Conservation (phyloP, 1,139 yeast genomes). For the Suhomyces taliae region DNA sequence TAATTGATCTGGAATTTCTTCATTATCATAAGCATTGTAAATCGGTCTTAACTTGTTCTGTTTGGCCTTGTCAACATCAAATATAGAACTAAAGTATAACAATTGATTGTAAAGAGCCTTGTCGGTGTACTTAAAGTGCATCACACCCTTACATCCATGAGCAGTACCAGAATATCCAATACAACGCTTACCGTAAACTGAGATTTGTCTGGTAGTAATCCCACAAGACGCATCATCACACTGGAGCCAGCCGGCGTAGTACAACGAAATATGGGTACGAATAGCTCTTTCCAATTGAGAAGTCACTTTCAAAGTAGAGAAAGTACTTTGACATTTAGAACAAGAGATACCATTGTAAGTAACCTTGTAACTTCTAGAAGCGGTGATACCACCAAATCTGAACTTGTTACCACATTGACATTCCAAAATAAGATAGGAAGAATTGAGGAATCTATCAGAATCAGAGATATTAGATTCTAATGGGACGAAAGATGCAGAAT, state of each 20-base stretch:
- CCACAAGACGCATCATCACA: constrained; percentile 91
- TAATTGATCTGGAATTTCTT: constrained; percentile 35
- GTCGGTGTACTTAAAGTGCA: constrained; percentile 77
- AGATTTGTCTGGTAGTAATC: constrained; percentile 74
- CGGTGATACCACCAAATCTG: constrained; percentile 71
- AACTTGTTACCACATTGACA: constrained; percentile 68
- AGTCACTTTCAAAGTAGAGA: constrained; percentile 57
- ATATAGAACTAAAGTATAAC: constrained; percentile 72
- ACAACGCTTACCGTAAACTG: constrained; percentile 89
- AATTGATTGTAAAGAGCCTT: constrained; percentile 84
- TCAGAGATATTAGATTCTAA: constrained; percentile 83
- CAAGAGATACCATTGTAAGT: constrained; percentile 75
- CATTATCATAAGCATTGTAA: constrained; percentile 25
- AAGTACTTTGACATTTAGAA: constrained; percentile 51
- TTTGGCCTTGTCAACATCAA: constrained; percentile 81
- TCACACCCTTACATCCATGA: constrained; percentile 78
- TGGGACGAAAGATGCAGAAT: constrained; percentile 49
- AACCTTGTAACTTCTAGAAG: constrained; percentile 58
- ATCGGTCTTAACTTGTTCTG: constrained; percentile 52
- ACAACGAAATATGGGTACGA: constrained; percentile 67
- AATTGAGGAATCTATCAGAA: constrained; percentile 73
- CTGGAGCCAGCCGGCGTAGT: constrained; percentile 80
- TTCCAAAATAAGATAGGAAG: constrained; percentile 52
- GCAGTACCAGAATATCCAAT: constrained; percentile 63
- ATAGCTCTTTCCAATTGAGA: constrained; percentile 74